Conservation (phyloP, 345 rosid species). For the Acer saccharum region DNA sequence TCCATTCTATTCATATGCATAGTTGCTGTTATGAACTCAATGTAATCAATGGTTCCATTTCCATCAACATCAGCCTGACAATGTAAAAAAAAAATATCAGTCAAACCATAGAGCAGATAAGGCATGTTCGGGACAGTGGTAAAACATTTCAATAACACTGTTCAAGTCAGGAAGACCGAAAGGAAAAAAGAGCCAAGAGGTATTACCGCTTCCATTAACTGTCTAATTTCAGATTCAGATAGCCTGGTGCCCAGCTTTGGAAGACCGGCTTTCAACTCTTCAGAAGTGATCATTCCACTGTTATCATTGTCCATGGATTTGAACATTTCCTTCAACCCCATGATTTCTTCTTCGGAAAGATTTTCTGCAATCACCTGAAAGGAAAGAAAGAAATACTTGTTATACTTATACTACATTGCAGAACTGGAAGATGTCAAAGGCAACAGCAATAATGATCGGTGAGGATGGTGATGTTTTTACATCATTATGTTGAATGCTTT, state of each 20-base stretch:
- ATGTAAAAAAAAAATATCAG: background rate
- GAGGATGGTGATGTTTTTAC: background rate
- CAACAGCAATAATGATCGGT: background rate
- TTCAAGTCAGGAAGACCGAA: slow-evolving; percentile 1
- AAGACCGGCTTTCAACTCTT: slow-evolving; percentile 93
- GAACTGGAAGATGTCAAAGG: background rate
- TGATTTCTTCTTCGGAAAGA: slow-evolving; percentile 96
- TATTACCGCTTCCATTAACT: slow-evolving; percentile 93
- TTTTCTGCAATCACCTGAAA: slow-evolving; percentile 93
- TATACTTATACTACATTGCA: no score
- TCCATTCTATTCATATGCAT: slow-evolving; percentile 97
- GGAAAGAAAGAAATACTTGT: slow-evolving; percentile 10
- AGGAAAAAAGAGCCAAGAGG: slow-evolving; percentile 20
- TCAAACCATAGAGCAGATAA: slow-evolving; percentile 1
- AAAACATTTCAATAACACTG: background rate
- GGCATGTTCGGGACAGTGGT: background rate
- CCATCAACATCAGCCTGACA: slow-evolving; percentile 95
- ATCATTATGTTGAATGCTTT: slow-evolving; percentile 1
- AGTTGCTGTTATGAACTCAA: slow-evolving; percentile 94
- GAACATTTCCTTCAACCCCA: slow-evolving; percentile 96
- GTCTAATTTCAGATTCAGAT: slow-evolving; percentile 86
- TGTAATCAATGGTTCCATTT: slow-evolving; percentile 93
- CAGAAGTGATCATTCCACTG: slow-evolving; percentile 82
- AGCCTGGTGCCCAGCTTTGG: slow-evolving; percentile 86
- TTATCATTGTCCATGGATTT: slow-evolving; percentile 93